A percentile compares a stretch with the other conserved stretches of the same genome.
phyloP scores from a whole-genome alignment of 2,329 filamentous ascomycete genomes.

The Ampelomyces quisqualis region DNA sequence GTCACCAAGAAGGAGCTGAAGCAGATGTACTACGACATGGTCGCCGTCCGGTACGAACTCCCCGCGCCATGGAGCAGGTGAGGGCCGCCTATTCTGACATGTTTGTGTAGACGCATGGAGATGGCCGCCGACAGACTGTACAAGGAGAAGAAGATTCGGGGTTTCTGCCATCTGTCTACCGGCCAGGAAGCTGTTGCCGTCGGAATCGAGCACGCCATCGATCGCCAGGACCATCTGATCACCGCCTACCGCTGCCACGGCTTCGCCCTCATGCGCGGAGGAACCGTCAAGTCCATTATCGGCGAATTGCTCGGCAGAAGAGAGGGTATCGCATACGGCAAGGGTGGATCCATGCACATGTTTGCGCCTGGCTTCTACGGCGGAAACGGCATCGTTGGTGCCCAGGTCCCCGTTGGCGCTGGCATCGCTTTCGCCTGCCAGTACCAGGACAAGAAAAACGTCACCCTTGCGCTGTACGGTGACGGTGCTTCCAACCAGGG shows the following conservation, averaged over 20 bases:
- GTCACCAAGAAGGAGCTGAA: conserved; percentile 98
- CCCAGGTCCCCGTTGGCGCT: conserved; percentile 95
- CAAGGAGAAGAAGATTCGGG: conserved; percentile 99
- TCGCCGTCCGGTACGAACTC: conserved; percentile 75
- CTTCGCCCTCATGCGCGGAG: conserved; percentile 95
- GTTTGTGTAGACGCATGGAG: conserved; percentile 81
- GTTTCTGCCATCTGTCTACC: conserved; percentile 98
- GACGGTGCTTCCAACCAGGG: conserved; percentile 99
- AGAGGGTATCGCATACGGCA: conserved; percentile 96
- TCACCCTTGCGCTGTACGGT: conserved; percentile 88
- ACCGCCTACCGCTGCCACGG: conserved; percentile 99
- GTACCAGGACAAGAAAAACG: conserved; percentile 84
- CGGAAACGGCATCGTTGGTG: conserved; percentile 98
- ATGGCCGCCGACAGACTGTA: conserved; percentile 98
- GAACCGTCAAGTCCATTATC: conserved; percentile 51
- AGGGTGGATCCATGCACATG: conserved; percentile 99
- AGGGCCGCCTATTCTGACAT: conserved; percentile 12
- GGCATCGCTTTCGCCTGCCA: conserved; percentile 96
- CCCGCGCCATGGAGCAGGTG: neutral
- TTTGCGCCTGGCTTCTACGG: conserved; percentile 97
- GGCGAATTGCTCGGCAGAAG: conserved; percentile 68
- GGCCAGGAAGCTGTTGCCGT: conserved; percentile 97
- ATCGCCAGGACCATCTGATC: conserved; percentile 88
- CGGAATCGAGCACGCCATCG: conserved; percentile 95
- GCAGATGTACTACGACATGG: conserved; percentile 99